phyloP scores from a whole-genome alignment of 176 grass and related monocot species.

The Areca catechu region DNA sequence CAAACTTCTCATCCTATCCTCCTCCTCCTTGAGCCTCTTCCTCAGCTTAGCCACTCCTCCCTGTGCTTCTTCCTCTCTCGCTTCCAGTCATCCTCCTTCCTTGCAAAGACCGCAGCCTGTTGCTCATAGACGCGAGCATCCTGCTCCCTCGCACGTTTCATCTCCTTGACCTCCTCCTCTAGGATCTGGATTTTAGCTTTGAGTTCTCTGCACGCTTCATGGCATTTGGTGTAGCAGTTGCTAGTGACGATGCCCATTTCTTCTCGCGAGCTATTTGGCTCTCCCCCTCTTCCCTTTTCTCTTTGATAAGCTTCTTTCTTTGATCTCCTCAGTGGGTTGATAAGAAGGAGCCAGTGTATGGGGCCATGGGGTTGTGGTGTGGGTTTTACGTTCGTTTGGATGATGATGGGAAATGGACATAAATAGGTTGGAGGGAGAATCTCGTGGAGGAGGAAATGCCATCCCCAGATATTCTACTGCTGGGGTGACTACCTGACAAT shows the following conservation, averaged over 20 bases:
- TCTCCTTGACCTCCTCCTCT: slow-evolving; percentile 32
- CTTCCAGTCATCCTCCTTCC: slow-evolving; percentile 36
- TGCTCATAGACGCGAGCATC: slow-evolving; percentile 19
- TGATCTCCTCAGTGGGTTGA: no score
- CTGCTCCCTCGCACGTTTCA: slow-evolving; percentile 17
- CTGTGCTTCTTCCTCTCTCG: slow-evolving; percentile 21
- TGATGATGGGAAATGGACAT: no score
- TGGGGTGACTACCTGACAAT: no score
- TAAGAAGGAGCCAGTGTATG: no score
- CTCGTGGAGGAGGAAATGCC: no score
- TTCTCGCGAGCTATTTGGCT: background rate
- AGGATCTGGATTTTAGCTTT: slow-evolving; percentile 14
- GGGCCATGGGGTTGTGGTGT: no score
- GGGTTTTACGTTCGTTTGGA: no score
- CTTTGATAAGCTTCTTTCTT: background rate
- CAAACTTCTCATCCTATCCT: slow-evolving; percentile 10
- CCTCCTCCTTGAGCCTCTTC: slow-evolving; percentile 22
- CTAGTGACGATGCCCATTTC: slow-evolving; percentile 28
- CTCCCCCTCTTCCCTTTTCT: background rate
- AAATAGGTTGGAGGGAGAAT: no score
- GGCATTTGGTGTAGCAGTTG: slow-evolving; percentile 7
- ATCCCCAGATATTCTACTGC: no score
- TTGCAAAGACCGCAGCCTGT: slow-evolving; percentile 11
- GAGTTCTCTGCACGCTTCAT: slow-evolving; percentile 7
- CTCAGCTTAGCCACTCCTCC: slow-evolving; percentile 22